phyloP scores from a whole-genome alignment of 75 land plant species.

The Chamaecyparis obtusa region DNA sequence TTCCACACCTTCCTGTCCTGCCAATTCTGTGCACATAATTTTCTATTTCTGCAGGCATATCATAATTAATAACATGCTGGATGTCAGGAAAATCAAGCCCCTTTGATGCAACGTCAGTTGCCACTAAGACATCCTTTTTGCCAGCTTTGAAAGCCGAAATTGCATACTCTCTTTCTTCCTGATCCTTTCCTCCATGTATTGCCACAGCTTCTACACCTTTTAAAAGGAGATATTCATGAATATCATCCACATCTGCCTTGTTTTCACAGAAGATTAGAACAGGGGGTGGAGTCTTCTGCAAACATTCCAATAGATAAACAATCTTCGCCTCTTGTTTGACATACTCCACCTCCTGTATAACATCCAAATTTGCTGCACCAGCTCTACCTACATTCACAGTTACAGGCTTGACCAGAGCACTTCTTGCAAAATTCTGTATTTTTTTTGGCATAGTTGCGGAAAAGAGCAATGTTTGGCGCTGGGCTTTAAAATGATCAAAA shows the following conservation, averaged over 20 bases:
- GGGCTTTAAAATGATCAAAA: conserved; percentile 91
- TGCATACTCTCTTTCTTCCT: conserved; percentile 92
- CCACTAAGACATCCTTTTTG: conserved; percentile 90
- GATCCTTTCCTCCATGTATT: conserved; percentile 95
- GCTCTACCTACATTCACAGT: conserved; percentile 92
- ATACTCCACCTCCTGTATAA: conserved; percentile 96
- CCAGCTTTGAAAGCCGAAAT: conserved; percentile 81
- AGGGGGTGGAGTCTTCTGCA: conserved; percentile 94
- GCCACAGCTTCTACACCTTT: conserved; percentile 97
- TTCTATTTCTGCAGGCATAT: conserved; percentile 97
- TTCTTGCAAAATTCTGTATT: conserved; percentile 89
- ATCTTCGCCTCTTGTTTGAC: conserved; percentile 96
- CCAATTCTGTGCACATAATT: conserved; percentile 96
- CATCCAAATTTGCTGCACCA: conserved; percentile 95
- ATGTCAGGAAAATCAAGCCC: conserved; percentile 96
- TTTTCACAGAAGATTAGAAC: conserved; percentile 93
- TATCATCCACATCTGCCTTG: conserved; percentile 95
- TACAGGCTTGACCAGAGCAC: conserved; percentile 91
- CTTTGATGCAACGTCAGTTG: conserved; percentile 93
- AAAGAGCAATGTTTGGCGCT: conserved; percentile 82
- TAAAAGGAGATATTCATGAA: conserved; percentile 87
- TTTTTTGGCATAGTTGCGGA: conserved; percentile 97
- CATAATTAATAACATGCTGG: conserved; percentile 94
- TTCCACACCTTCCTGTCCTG: conserved; percentile 95
- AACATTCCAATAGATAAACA: conserved; percentile 84